Evolutionary conservation across 768 basidiomycete species (phyloP).

Genomic region (Lanmaoa rubissima): DNA sequence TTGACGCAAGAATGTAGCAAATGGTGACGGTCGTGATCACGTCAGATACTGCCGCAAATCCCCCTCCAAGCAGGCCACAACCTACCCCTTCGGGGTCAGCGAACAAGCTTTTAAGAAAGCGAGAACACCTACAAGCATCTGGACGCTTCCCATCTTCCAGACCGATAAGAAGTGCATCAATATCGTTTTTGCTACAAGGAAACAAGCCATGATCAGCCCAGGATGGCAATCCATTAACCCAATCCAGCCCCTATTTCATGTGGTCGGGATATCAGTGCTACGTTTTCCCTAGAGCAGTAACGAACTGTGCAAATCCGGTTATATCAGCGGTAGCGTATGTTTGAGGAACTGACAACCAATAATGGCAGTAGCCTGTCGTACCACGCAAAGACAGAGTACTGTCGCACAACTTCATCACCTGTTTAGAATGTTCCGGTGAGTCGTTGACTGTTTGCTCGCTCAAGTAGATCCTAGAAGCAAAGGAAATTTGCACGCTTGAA

Average conservation of each 20-base stretch:
- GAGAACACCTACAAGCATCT: not conserved
- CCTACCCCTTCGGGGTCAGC: not conserved
- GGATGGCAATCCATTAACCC: slow-evolving; percentile 1
- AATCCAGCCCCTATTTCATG: not conserved
- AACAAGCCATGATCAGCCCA: not conserved
- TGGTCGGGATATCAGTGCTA: not conserved
- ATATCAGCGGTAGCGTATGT: not conserved
- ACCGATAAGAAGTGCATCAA: not conserved
- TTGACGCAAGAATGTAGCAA: slow-evolving; percentile 13
- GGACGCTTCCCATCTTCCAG: not conserved
- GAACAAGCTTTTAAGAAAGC: not conserved
- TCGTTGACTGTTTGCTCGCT: not conserved
- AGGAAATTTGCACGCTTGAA: slow-evolving; percentile 6
- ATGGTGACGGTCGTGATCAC: slow-evolving; percentile 6
- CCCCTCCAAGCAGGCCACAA: not conserved
- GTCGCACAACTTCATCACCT: slow-evolving; percentile 1
- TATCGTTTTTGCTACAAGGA: not conserved
- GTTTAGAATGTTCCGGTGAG: not conserved
- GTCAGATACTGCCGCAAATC: slow-evolving; percentile 6
- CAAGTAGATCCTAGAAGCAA: slow-evolving; percentile 8
- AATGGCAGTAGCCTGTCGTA: not conserved
- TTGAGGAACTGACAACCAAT: slow-evolving; percentile 4
- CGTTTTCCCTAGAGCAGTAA: not conserved
- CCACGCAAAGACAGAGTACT: slow-evolving; percentile 1
- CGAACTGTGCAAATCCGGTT: not conserved